Evolutionary conservation across 768 basidiomycete genomes (phyloP).

Genomic region (Lentinula boryana): DNA sequence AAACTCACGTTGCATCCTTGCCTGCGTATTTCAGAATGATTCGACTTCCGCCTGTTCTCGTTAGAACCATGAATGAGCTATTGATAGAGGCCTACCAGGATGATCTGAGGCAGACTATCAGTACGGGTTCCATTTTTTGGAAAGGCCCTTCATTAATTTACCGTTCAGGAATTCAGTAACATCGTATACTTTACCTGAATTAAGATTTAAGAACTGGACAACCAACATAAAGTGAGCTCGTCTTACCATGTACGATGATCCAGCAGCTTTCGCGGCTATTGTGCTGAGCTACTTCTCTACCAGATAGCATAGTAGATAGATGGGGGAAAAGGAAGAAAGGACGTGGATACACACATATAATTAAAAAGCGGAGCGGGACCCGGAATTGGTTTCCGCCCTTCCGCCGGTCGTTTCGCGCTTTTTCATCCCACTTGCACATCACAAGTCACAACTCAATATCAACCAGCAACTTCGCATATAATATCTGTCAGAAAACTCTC

Average conservation of each 20-base stretch:
- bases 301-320: conserved; percentile 25
- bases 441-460: no score
- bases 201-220: neutral
- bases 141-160: conserved; percentile 19
- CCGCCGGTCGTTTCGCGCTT: no score
- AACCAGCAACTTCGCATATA: no score
- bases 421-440: no score
- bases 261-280: conserved; percentile 61
- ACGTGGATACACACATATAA: neutral
- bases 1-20: conserved; percentile 78
- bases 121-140: neutral
- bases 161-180: conserved; percentile 75
- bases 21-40: conserved; percentile 88
- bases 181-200: conserved; percentile 65
- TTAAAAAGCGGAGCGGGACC: neutral
- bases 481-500: no score
- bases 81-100: conserved; percentile 37
- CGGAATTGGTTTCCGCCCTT: no score
- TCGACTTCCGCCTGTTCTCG: conserved; percentile 59
- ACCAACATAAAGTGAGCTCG: neutral
- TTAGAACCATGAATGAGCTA: conserved; percentile 9
- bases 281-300: conserved; percentile 48
- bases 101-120: conserved; percentile 37
- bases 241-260: conserved; percentile 78
- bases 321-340: neutral